phyloP scores from a whole-genome alignment of 306 rosid species.

The Cicer chorassanicum region DNA sequence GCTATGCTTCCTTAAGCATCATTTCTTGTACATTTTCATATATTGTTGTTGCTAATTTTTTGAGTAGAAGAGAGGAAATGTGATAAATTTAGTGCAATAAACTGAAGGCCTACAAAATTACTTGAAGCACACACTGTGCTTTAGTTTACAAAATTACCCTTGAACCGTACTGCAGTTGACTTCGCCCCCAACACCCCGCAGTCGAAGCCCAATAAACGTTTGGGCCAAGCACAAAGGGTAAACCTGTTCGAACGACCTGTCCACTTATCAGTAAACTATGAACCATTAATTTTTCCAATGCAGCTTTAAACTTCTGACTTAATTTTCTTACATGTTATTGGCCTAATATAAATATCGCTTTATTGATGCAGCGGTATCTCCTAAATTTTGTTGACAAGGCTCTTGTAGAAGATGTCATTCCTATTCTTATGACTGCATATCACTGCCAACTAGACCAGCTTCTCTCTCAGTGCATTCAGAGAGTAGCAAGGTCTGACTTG shows the following conservation, averaged over 20 bases:
- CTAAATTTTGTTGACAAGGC: conserved; percentile 83
- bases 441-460: conserved; percentile 72
- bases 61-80: conserved; percentile 10
- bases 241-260: too few relatives aligned
- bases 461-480: conserved; percentile 61
- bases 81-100: not conserved
- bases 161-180: too few relatives aligned
- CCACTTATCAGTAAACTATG: too few relatives aligned
- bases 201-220: too few relatives aligned
- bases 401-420: conserved; percentile 79
- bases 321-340: conserved; percentile 2
- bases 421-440: conserved; percentile 71
- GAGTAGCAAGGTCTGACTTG: conserved; percentile 74
- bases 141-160: too few relatives aligned
- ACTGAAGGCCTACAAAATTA: not conserved
- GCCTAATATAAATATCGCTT: conserved; percentile 41
- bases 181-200: too few relatives aligned
- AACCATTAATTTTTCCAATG: not conserved
- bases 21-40: conserved; percentile 6
- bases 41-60: not conserved
- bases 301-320: not conserved
- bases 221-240: too few relatives aligned
- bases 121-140: not conserved
- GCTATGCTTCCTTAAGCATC: conserved; percentile 33
- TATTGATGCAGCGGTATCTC: conserved; percentile 74